Conservation (phyloP, 2,329 filamentous ascomycete genomes). For the Xylariaceae sp. region DNA sequence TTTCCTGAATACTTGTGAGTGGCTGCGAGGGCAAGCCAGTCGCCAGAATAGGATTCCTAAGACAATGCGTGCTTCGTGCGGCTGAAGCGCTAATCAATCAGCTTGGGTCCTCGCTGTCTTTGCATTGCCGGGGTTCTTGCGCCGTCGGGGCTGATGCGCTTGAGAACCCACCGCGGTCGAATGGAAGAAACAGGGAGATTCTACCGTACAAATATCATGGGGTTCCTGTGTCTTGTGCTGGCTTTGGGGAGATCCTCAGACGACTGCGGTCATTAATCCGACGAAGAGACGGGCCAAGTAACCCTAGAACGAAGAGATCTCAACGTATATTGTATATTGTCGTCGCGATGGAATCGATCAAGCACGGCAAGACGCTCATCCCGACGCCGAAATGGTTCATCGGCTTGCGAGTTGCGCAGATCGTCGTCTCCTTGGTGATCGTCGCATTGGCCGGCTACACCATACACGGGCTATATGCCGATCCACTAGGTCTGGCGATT, state of each 20-base stretch:
- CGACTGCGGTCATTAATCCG: not conserved
- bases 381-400: constrained; percentile 43
- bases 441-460: constrained; percentile 41
- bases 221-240: not conserved
- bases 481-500: constrained; percentile 40
- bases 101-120: not conserved
- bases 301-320: not conserved
- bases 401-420: constrained; percentile 39
- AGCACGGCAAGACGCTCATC: constrained; percentile 34
- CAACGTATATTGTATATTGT: not conserved
- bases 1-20: constrained; percentile 12
- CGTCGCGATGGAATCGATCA: constrained; percentile 23
- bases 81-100: constrained; percentile 20
- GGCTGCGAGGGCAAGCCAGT: constrained; percentile 5
- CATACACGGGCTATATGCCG: constrained; percentile 40
- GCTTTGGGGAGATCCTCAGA: not conserved
- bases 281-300: not conserved
- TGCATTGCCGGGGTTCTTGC: not conserved
- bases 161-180: not conserved
- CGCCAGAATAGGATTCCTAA: constrained; percentile 9
- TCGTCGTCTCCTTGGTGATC: constrained; percentile 41
- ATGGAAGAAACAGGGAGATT: not conserved
- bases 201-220: constrained; percentile 7
- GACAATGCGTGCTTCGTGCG: constrained; percentile 8
- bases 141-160: not conserved